These are phyloP conservation scores for Hirschfeldia incana DNA, from an alignment of 345 rosid genomes.

Conservation along the genomic window DNA sequence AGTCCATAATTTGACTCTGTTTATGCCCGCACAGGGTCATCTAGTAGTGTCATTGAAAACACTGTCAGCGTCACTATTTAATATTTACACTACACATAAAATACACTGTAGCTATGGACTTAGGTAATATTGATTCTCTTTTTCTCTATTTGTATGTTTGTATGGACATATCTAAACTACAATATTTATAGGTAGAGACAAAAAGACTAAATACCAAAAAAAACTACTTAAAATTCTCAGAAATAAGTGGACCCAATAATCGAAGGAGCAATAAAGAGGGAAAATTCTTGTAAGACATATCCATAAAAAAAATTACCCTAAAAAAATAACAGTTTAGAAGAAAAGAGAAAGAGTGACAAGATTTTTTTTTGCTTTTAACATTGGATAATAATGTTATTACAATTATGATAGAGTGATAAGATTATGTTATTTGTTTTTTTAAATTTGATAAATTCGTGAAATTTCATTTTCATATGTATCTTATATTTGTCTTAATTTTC, in stretches of 20 bases:
- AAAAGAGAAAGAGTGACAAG: too few species aligned
- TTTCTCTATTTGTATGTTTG: conserved; percentile 23
- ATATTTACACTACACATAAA: not conserved
- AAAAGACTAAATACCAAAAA: conserved; percentile 16
- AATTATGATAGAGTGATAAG: too few species aligned
- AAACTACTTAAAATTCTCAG: not conserved
- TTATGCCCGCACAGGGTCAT: too few species aligned
- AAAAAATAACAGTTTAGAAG: too few species aligned
- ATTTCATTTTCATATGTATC: too few species aligned
- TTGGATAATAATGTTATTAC: too few species aligned
- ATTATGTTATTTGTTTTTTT: too few species aligned
- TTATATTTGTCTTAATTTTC: too few species aligned
- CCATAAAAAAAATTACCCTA: too few species aligned
- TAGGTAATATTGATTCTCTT: conserved; percentile 20
- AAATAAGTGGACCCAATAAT: conserved; percentile 28
- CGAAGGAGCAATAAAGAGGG: conserved; percentile 25
- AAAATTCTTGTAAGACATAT: not conserved
- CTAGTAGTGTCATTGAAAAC: not conserved
- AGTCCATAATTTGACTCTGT: too few species aligned
- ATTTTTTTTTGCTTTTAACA: too few species aligned
- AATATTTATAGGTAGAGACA: not conserved
- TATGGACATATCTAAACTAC: not conserved
- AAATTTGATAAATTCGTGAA: too few species aligned
- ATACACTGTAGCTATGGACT: conserved; percentile 18
- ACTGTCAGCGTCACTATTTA: not conserved